Evolutionary conservation across 2,329 filamentous ascomycete species (phyloP).

Genomic region (Pseudogymnoascus verrucosus): DNA sequence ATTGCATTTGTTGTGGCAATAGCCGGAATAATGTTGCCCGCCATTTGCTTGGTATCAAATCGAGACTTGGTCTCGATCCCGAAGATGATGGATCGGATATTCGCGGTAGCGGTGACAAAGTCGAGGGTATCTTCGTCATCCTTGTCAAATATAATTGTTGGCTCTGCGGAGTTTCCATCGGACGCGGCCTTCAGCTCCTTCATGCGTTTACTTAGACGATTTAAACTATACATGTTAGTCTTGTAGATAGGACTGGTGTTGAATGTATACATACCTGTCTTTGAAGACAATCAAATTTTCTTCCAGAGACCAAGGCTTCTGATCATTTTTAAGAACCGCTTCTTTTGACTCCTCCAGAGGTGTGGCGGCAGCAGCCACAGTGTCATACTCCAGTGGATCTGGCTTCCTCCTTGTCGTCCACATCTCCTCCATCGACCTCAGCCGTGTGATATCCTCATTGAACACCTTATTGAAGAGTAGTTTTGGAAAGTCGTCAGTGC

Average conservation of each 20-base stretch:
- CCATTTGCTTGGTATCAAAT: constrained; percentile 98
- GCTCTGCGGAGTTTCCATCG: constrained; percentile 42
- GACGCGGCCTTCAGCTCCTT: constrained; percentile 49
- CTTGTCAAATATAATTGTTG: constrained; percentile 85
- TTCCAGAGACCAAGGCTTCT: constrained; percentile 68
- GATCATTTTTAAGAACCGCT: constrained; percentile 55
- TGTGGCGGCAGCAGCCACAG: constrained; percentile 37
- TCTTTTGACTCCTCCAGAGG: constrained; percentile 34
- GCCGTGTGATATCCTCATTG: constrained; percentile 69
- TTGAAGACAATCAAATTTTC: constrained; percentile 84
- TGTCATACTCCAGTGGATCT: constrained; percentile 61
- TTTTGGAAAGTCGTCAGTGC: constrained; percentile 65
- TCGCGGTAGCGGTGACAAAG: constrained; percentile 85
- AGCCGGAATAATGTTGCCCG: constrained; percentile 96
- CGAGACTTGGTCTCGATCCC: constrained; percentile 81
- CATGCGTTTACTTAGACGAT: constrained; percentile 66
- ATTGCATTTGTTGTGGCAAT: constrained; percentile 98
- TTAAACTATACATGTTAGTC: constrained; percentile 43
- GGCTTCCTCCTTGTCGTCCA: constrained; percentile 80
- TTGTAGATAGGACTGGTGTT: background rate
- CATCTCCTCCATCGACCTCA: constrained; percentile 89
- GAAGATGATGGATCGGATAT: constrained; percentile 83
- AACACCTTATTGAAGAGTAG: constrained; percentile 93
- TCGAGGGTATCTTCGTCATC: constrained; percentile 92
- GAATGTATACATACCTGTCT: constrained; percentile 47